Base-by-base conservation (phyloP, 1,139 yeast species). In the Spencermartinsiella ligniputridi region DNA sequence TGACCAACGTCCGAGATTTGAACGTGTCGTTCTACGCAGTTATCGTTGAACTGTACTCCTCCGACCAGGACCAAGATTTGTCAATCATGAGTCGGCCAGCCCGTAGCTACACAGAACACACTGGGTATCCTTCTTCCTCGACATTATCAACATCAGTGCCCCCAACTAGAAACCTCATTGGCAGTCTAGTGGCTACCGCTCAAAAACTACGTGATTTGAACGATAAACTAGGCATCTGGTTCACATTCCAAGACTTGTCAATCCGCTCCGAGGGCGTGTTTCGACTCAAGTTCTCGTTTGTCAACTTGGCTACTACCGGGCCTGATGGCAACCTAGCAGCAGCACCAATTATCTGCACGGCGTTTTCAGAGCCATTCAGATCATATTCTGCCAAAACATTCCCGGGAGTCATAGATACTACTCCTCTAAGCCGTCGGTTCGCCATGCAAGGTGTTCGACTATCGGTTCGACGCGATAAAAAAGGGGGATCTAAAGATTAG, bases 401-500 rank as follows among this genome's bases (percentile, higher is more conserved):
- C 48, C 75, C 75, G 1, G 75, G 75, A 6, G 74, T 70, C 19
- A 68, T 68, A 36, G 73, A 70, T 40, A 60, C 69, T 29, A 67
- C 72, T 1, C 64, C 66, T 3, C 56, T 70, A 34, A 69, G 72
- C 24, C 55, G 69, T 30, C 63, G 69, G 18, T 70, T 70, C 56
- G 74, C 72, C 2, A 58, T 62, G 35, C 75, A 70, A 50, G 75
- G 75, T n/a, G 64, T 70, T 47, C 67, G 68, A 47, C 69, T 70
- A 19, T 71, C 74, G 12, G 65, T 69, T 29, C 59, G 74, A 43
- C 46, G 60, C 6, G 55, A 48, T 33, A 40, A 37, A 21, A 9
- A 15, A 27, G 32, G 15, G 15, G 15, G 15, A 8, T 27, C 21
- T 36, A 20, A 5, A 35, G 39, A 15, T 19, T 12, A 19, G 17